Percentiles rank a stretch among this genome's conserved stretches.
These are phyloP conservation scores for Wickerhamomyces sydowiorum DNA, from an alignment of 805 yeast genomes.

Conservation along the genomic window DNA sequence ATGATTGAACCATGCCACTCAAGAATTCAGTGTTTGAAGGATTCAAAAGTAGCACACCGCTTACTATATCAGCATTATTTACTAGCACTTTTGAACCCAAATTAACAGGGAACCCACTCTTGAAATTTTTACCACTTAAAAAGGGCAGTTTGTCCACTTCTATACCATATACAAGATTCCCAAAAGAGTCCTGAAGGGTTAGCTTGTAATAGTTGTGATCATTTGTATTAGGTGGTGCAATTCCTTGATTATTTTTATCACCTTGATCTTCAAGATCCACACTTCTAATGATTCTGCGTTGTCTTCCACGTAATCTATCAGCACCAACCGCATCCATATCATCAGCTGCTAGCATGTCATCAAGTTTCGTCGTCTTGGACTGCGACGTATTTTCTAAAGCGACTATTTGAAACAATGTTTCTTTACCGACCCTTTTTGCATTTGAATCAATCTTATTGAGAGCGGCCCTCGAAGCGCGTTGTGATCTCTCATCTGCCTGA, in stretches of 20 bases:
- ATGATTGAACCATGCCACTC: constrained; percentile 32
- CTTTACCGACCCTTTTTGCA: constrained; percentile 11
- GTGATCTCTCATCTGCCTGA: constrained; percentile 14
- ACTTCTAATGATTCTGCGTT: constrained; percentile 32
- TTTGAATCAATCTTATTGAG: constrained; percentile 1
- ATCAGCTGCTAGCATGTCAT: constrained; percentile 43
- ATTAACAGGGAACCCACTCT: constrained; percentile 32
- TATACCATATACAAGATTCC: constrained; percentile 49
- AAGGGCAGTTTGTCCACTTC: constrained; percentile 51
- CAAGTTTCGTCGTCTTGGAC: constrained; percentile 48
- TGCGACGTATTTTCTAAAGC: constrained; percentile 47
- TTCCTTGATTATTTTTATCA: constrained; percentile 3
- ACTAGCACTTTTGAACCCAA: constrained; percentile 57
- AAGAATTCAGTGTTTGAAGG: constrained; percentile 25
- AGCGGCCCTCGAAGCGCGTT: constrained; percentile 12
- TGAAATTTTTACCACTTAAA: constrained; percentile 23
- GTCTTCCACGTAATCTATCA: constrained; percentile 38
- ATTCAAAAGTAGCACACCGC: constrained; percentile 38
- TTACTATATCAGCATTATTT: constrained; percentile 36
- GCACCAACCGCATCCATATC: constrained; percentile 56
- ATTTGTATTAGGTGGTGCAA: not conserved
- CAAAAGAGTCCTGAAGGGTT: constrained; percentile 47
- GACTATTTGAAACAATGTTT: constrained; percentile 47
- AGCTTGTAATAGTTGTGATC: constrained; percentile 39
- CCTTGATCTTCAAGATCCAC: constrained; percentile 41